Evolutionary conservation across 2,329 filamentous ascomycete species (phyloP), one percentile per base, ranked within the genome.

Genomic region (Lachnellula suecica): DNA sequence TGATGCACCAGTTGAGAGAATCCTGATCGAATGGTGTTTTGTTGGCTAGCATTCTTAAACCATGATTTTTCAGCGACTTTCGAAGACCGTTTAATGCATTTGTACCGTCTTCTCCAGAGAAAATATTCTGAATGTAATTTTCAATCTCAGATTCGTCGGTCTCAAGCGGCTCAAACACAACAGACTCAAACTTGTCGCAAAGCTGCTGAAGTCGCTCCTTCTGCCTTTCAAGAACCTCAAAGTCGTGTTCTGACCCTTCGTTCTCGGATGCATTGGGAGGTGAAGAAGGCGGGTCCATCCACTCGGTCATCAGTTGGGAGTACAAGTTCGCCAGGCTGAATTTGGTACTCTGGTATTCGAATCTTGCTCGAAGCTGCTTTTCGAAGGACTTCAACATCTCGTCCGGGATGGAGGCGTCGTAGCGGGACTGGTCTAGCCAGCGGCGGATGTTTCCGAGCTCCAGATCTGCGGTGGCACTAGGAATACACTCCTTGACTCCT

Each of bases 241-340:
- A 77, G 29, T 8, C 8, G 15, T 31, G 8, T 31, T 31, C 29
- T 13, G 51, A 47, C 8, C 35, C 64, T 17, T 47, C 15, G 2
- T 23, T 34, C 13, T 43, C 27, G 7, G 2, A 11, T 13, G 40
- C 15, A 19, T 38, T 43, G 13, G 44, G 35, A 7, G 8, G 29
- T 15, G 29, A 31, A 31, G 29, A 8, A 31, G 29, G 29, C 8
- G 52, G 27, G 23, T 43, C 52, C 49, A 82, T 64, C 74, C 78
- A 81, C 58, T 81, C 78, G 1, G 72, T 76, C 10, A 81, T 73
- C 27, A 84, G 64, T 23, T 72, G 65, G 19, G 76, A 76, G 60
- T 83, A 83, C 31, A 84, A 71, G 3, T 72, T 69, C 2, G 79
- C 79, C 57, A 81, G 76, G 15, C 77, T 71, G 54, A 81, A 74